Percentiles rank a stretch among this genome's conserved stretches.
Evolutionary conservation across 768 basidiomycete genomes (phyloP).

Genomic region (Xanthoconium purpureum): DNA sequence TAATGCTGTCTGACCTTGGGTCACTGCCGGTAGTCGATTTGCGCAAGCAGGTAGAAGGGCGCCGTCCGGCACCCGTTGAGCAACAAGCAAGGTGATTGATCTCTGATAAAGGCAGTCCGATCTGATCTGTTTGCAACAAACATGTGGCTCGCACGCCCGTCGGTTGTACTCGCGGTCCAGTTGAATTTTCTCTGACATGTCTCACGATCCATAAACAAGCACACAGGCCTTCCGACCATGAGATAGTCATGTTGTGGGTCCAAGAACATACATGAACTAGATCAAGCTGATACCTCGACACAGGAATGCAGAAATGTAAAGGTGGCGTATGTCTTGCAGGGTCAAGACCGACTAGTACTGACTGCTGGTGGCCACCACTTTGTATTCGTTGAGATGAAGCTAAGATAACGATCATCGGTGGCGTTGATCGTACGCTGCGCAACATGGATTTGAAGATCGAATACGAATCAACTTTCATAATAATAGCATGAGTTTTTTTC

Average conservation of each 20-base stretch:
- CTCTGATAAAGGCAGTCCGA: not conserved
- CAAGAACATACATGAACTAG: conserved; percentile 3
- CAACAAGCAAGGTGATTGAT: not conserved
- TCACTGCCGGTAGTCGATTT: conserved; percentile 4
- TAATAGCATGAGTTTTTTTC: not conserved
- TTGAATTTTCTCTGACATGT: not conserved
- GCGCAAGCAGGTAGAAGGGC: not conserved
- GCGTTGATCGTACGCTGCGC: conserved; percentile 3
- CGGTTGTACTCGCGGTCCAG: not conserved
- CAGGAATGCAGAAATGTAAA: conserved; percentile 11
- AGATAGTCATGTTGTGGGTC: conserved; percentile 15
- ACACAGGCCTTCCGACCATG: not conserved
- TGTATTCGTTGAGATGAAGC: not conserved
- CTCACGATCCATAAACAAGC: conserved; percentile 8
- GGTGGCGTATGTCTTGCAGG: conserved; percentile 17
- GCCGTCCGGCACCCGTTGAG: not conserved
- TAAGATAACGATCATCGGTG: conserved; percentile 16
- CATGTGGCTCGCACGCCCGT: not conserved
- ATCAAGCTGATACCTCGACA: not conserved
- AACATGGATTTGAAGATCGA: not conserved
- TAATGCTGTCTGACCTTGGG: conserved; percentile 13
- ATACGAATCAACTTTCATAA: not conserved
- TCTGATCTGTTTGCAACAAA: conserved; percentile 1
- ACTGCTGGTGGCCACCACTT: not conserved
- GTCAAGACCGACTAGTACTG: too few species aligned